Evolutionary conservation across 805 yeast genomes (phyloP).

Genomic region (Teunomyces stri): DNA sequence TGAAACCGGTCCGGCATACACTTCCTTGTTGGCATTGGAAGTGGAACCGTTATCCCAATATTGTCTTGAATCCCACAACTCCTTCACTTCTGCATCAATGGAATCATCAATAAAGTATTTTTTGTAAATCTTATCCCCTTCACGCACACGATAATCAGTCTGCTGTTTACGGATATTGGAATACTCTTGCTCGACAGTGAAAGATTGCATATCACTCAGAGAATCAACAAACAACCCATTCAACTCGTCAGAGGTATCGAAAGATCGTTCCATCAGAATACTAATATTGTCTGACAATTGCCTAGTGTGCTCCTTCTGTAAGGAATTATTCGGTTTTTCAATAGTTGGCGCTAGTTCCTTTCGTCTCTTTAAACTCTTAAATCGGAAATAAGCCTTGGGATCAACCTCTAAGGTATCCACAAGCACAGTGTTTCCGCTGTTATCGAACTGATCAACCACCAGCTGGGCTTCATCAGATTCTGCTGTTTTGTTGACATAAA

Average conservation of each 20-base stretch:
- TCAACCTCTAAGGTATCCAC: conserved; percentile 10
- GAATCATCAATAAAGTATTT: conserved; percentile 37
- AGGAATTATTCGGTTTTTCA: neutral
- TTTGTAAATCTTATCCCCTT: conserved; percentile 53
- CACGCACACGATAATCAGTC: conserved; percentile 58
- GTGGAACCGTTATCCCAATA: conserved; percentile 8
- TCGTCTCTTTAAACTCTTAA: conserved; percentile 13
- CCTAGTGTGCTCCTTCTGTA: neutral
- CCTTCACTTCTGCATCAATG: conserved; percentile 52
- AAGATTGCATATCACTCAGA: conserved; percentile 7
- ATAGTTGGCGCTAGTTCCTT: neutral
- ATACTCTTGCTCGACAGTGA: conserved; percentile 7
- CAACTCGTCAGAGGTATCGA: neutral
- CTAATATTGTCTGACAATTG: neutral
- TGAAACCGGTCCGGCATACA: neutral
- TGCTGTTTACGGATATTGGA: conserved; percentile 15
- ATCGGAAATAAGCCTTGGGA: conserved; percentile 15
- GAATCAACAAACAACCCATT: neutral
- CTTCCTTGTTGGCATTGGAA: neutral
- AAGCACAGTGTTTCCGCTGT: neutral
- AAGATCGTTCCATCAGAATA: neutral
- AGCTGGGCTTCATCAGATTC: neutral
- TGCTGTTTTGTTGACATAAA: neutral
- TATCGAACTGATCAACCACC: neutral
- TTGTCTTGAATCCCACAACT: conserved; percentile 51